Base-by-base conservation (phyloP, 139 green algal genomes). In the Gonium pectorale region DNA sequence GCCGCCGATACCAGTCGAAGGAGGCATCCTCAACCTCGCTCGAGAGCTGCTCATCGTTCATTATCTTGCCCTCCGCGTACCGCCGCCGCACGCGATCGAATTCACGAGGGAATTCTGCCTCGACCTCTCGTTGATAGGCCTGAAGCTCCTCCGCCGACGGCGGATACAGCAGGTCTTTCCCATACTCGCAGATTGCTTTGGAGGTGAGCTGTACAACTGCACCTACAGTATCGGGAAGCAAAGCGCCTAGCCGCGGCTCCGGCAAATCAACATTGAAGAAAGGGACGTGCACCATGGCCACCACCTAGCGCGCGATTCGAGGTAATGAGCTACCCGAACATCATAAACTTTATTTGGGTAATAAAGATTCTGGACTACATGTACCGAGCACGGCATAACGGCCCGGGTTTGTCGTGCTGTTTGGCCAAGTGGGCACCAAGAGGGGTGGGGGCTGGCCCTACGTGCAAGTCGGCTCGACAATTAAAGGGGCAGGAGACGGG, bases 1-100 rank as follows among this genome's bases (percentile, higher is more conserved):
- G 69, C 70, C 87, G 82, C 7, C 87, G 77, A 44, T 91, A 91
- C 78, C 82, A 91, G 59, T 86, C 83, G 31, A 83, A 88, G 3
- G 83, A 80, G 9, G 88, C 88, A 19, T 91, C 88, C 72, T 91
- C 88, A 13, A 91, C n/a, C 80, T 91, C 88, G 29, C 38, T 73
- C 0, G 83, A 89, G 15, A 89, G 71, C 72, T 83, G 67, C 38
- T 88, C 83, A 17, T 80, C 66, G 67, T 89, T 83, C 46, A 80
- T 69, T 40, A 87, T 88, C 40, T 80, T 85, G 26, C 83, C 81
- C n/a, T 88, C 83, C 2, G 29, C 27, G 37, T 64, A 67, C 15
- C 88, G 79, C 56, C 75, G 80, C 21, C 77, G 43, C n/a, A 88
- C 88, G 3, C 64, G 51, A 24, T 88, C 33, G 37, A 91, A 82